phyloP scores from a whole-genome alignment of 345 rosid species.

The Linum lewisii region DNA sequence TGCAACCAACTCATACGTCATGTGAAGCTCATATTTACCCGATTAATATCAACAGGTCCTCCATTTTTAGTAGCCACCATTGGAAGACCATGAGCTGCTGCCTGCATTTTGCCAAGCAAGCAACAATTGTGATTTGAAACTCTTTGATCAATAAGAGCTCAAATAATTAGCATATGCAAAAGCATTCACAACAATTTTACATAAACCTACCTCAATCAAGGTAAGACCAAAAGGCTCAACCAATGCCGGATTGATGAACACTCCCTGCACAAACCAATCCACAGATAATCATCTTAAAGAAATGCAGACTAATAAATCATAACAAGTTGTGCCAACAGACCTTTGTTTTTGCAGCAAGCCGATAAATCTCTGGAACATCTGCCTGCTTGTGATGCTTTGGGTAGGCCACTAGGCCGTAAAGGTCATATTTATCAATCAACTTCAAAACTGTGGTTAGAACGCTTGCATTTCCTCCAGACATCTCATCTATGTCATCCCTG shows the following conservation, averaged over 20 bases:
- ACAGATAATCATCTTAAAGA: constrained; percentile 10
- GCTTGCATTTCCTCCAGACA: constrained; percentile 69
- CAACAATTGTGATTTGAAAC: constrained; percentile 4
- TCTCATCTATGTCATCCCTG: constrained; percentile 79
- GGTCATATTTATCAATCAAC: constrained; percentile 84
- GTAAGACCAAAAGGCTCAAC: constrained; percentile 99
- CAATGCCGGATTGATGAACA: constrained; percentile 92
- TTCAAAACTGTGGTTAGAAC: constrained; percentile 78
- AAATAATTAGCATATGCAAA: not conserved
- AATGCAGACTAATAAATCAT: constrained; percentile 2
- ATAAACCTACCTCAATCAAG: constrained; percentile 65
- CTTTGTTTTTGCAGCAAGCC: constrained; percentile 90
- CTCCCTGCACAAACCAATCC: constrained; percentile 46
- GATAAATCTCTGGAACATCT: constrained; percentile 92
- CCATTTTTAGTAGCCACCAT: constrained; percentile 98
- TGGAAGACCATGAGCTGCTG: constrained; percentile 98
- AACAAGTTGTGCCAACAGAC: constrained; percentile 18
- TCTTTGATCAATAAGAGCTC: not conserved
- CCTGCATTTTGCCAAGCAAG: constrained; percentile 34
- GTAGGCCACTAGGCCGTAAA: constrained; percentile 83
- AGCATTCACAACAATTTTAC: not conserved
- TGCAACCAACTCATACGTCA: not conserved
- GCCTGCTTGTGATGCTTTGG: constrained; percentile 96
- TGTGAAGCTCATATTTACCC: constrained; percentile 28
- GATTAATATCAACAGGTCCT: constrained; percentile 92